These are phyloP conservation scores for Arthrobotrys iridis DNA, from an alignment of 2,329 filamentous ascomycete species.

Conservation along the genomic window DNA sequence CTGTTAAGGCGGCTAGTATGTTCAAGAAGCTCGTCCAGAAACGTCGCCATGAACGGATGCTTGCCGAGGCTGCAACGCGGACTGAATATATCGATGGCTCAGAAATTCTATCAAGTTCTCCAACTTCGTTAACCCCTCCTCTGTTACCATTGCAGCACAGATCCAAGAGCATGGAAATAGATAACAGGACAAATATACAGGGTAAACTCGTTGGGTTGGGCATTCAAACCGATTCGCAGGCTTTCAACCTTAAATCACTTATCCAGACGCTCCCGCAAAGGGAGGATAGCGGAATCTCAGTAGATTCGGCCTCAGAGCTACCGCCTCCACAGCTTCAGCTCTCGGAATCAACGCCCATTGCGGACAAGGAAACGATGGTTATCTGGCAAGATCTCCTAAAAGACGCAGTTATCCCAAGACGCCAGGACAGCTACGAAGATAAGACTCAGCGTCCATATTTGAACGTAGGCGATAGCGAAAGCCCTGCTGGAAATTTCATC, in stretches of 20 bases:
- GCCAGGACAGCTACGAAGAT: slow-evolving; percentile 57
- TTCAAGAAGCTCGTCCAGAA: slow-evolving; percentile 72
- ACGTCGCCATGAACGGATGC: slow-evolving; percentile 53
- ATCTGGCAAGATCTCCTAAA: slow-evolving; percentile 77
- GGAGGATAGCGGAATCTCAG: slow-evolving; percentile 55
- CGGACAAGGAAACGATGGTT: slow-evolving; percentile 65
- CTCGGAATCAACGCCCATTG: slow-evolving; percentile 60
- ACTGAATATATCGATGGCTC: slow-evolving; percentile 8
- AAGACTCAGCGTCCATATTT: slow-evolving; percentile 55
- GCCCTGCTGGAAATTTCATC: slow-evolving; percentile 66
- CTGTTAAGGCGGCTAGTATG: slow-evolving; percentile 88
- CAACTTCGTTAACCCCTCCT: slow-evolving; percentile 31
- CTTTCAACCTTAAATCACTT: slow-evolving; percentile 54
- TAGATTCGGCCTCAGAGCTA: not conserved
- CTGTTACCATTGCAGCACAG: slow-evolving; percentile 47
- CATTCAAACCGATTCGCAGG: slow-evolving; percentile 65
- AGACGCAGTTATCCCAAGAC: slow-evolving; percentile 65
- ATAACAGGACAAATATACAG: slow-evolving; percentile 66
- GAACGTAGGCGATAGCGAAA: slow-evolving; percentile 61
- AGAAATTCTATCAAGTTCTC: slow-evolving; percentile 41
- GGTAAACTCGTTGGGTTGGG: slow-evolving; percentile 67
- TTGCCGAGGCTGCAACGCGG: slow-evolving; percentile 22
- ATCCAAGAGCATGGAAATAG: slow-evolving; percentile 66
- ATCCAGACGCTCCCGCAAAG: slow-evolving; percentile 53
- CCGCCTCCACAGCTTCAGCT: slow-evolving; percentile 61